phyloP scores from a whole-genome alignment of 2,329 filamentous ascomycete species.

The Xylaria sp. region DNA sequence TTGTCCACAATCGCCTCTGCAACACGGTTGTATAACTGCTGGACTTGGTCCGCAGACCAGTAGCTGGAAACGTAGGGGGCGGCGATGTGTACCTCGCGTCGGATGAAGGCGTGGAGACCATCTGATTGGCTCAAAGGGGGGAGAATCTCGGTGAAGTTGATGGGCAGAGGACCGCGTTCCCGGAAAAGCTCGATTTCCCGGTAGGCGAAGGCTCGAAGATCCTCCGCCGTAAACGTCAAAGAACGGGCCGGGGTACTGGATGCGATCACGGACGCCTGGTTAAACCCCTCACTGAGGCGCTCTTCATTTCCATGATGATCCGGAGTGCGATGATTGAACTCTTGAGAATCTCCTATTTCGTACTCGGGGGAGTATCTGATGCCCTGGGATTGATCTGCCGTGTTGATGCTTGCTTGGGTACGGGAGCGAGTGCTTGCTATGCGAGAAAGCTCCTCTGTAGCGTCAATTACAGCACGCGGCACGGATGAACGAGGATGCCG shows the following conservation, averaged over 20 bases:
- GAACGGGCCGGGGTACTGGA: conserved; percentile 13
- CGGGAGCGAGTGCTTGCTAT: neutral
- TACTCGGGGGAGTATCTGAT: too few species aligned
- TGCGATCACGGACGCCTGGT: conserved; percentile 2
- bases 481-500: neutral
- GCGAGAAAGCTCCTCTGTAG: neutral
- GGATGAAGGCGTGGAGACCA: conserved; percentile 5
- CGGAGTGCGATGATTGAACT: neutral
- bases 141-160: neutral
- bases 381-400: neutral
- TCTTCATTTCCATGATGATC: neutral
- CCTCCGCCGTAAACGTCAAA: conserved; percentile 4
- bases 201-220: conserved; percentile 7
- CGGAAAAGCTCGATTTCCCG: conserved; percentile 12
- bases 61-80: conserved; percentile 14
- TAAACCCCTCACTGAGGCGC: neutral
- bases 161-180: neutral
- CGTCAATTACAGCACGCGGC: neutral
- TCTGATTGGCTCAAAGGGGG: conserved; percentile 2
- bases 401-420: neutral
- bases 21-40: conserved; percentile 6
- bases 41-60: conserved; percentile 17
- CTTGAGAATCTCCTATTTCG: neutral
- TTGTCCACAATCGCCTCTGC: conserved; percentile 4
- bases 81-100: conserved; percentile 10